Percentiles rank a stretch among this genome's conserved stretches.
phyloP scores from a whole-genome alignment of 139 green algal species.

The Pseudopediastrum boryanum region DNA sequence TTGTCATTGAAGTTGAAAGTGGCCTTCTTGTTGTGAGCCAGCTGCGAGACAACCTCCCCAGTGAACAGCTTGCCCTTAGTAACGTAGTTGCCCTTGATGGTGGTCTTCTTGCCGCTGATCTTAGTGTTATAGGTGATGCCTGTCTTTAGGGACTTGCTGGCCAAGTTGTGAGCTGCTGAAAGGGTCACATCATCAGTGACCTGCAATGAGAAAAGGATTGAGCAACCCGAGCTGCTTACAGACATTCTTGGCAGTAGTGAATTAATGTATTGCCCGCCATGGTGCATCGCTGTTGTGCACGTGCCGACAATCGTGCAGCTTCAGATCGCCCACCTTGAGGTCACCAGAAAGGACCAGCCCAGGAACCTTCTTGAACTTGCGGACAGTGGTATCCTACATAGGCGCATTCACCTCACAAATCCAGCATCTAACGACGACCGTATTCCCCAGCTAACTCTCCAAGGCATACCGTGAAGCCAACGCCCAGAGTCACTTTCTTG shows the following conservation, averaged over 20 bases:
- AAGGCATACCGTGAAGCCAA: slow-evolving; percentile 33
- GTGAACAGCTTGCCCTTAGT: slow-evolving; percentile 13
- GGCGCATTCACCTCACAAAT: not conserved
- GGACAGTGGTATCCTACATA: slow-evolving; percentile 40
- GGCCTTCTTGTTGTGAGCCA: slow-evolving; percentile 42
- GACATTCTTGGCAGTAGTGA: too few species aligned
- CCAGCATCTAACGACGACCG: not conserved
- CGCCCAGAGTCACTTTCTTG: slow-evolving; percentile 37
- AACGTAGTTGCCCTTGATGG: slow-evolving; percentile 41
- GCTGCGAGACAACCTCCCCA: slow-evolving; percentile 24
- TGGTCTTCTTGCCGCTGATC: slow-evolving; percentile 27
- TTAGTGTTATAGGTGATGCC: slow-evolving; percentile 35
- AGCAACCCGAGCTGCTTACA: too few species aligned
- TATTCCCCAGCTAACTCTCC: not conserved
- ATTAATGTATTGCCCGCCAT: too few species aligned
- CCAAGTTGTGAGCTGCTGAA: slow-evolving; percentile 19
- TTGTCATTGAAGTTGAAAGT: slow-evolving; percentile 29
- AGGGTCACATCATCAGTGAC: slow-evolving; percentile 23
- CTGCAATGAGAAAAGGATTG: too few species aligned
- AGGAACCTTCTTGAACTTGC: slow-evolving; percentile 38
- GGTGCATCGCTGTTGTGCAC: too few species aligned
- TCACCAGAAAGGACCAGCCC: slow-evolving; percentile 38
- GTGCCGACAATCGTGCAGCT: too few species aligned
- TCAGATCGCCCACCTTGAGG: slow-evolving; percentile 17
- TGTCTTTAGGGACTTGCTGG: slow-evolving; percentile 29